Evolutionary conservation across 768 basidiomycete genomes (phyloP), one percentile per base, ranked within the genome.

Genomic region (Lactarius hatsudake): DNA sequence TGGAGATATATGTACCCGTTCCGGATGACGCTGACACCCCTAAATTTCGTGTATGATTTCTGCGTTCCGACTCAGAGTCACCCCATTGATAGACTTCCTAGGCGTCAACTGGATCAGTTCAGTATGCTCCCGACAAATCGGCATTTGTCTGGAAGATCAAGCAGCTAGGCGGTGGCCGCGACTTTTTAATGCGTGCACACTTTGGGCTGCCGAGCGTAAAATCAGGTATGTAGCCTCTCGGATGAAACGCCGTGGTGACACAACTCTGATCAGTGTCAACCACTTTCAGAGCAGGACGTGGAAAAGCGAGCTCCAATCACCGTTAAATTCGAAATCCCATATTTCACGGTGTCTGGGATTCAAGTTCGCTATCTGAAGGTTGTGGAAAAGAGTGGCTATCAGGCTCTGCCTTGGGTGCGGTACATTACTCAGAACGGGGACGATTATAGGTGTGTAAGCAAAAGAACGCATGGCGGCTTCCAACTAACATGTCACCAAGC

Each of bases 71-170:
- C 40, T 23, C 18, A 42, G 13, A n/a, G n/a, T 34, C 4, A 3
- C 20, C 26, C 23, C 13, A 51, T n/a, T 53, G 9, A 53, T 23
- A 36, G 40, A 15, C n/a, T n/a, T 7, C 51, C 28, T 68, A 97
- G 95, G 93, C 96, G 26, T 90, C 95, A 18, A 96, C 94, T 15
- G 97, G 97, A 3, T 91, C 87, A 28, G 97, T 98, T 3, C 94
- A 97, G 69, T 98, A 99, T 74, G 95, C 91, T 1, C 97, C 96
- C 0, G 97, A 99, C 76, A 98, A 98, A 77, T 94, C 94, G 20
- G 94, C 95, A 2, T 98, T 98, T 74, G 93, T 98, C 1, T 98
- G 97, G 97, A 98, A 98, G 79, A 98, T 99, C 78, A 98, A 98
- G 77, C 94, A 96, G 75, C 84, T 99, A 0, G 96, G 93, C 5